Conservation (phyloP, 2,329 filamentous ascomycete genomes). For the Xylaria sp. region DNA sequence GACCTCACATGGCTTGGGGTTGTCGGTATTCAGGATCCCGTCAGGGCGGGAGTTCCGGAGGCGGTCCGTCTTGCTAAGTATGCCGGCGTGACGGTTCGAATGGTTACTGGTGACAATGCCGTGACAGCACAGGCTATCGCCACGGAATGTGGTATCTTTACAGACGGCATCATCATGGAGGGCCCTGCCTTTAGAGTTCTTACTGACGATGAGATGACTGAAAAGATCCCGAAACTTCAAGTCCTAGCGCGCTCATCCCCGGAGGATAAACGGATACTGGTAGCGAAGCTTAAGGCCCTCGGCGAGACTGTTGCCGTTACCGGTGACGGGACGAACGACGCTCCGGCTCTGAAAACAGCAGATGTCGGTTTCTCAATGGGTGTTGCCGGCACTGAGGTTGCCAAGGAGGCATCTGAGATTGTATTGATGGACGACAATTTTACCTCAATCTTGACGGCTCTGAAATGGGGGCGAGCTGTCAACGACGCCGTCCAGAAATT, state of each 20-base stretch:
- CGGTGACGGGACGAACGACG: conserved; percentile 75
- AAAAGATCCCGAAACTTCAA: conserved; percentile 68
- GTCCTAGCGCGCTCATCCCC: conserved; percentile 74
- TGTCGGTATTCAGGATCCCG: conserved; percentile 80
- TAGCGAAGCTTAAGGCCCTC: conserved; percentile 69
- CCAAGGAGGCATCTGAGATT: conserved; percentile 75
- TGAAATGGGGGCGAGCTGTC: conserved; percentile 75
- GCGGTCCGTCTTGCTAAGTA: conserved; percentile 74
- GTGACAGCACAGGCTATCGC: conserved; percentile 79
- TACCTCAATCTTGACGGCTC: conserved; percentile 71
- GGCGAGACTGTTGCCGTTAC: conserved; percentile 73
- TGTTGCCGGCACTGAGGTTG: conserved; percentile 73
- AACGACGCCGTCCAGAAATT: conserved; percentile 77
- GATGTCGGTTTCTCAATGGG: conserved; percentile 78
- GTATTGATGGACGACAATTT: conserved; percentile 76
- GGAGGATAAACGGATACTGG: conserved; percentile 73
- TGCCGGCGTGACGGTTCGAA: conserved; percentile 77
- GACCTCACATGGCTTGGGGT: conserved; percentile 79
- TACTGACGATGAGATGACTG: conserved; percentile 67
- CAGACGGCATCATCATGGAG: conserved; percentile 73
- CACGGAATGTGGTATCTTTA: conserved; percentile 76
- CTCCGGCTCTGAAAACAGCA: conserved; percentile 71
- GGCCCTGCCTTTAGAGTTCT: conserved; percentile 74
- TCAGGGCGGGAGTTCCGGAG: conserved; percentile 73
- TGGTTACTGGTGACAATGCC: conserved; percentile 81